These are phyloP conservation scores for Piromyces sp. DNA, from an alignment of 192 early-diverging fungal genomes.

Conservation along the genomic window DNA sequence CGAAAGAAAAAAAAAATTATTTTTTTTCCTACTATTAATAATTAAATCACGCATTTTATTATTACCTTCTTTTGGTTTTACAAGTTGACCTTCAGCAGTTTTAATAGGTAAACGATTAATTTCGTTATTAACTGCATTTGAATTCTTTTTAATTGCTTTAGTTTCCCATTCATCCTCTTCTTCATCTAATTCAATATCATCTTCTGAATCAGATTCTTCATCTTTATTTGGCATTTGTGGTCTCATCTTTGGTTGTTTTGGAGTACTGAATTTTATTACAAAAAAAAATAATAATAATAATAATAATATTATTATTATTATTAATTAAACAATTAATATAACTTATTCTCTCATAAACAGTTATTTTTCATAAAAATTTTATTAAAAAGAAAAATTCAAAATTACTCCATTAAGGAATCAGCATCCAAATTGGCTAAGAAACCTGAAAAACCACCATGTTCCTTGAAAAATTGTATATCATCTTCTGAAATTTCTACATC, in stretches of 20 bases:
- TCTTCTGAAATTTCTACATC: constrained; percentile 50
- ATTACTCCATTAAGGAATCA: constrained; percentile 39
- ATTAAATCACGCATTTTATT: too few species aligned
- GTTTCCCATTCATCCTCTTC: constrained; percentile 6
- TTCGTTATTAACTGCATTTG: constrained; percentile 12
- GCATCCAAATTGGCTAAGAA: constrained; percentile 51
- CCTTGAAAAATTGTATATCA: constrained; percentile 53
- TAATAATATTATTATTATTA: background rate
- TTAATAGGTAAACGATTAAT: constrained; percentile 50
- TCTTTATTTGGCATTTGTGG: background rate
- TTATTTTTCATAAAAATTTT: too few species aligned
- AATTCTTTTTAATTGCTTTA: constrained; percentile 2
- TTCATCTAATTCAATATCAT: constrained; percentile 3
- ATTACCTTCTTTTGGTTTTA: constrained; percentile 18
- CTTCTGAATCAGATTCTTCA: background rate
- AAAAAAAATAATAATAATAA: background rate
- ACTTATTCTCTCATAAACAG: too few species aligned
- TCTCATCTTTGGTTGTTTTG: background rate
- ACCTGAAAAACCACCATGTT: constrained; percentile 34
- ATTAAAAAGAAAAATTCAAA: too few species aligned
- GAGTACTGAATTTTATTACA: background rate
- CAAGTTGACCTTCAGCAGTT: constrained; percentile 36
- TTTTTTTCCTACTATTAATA: too few species aligned
- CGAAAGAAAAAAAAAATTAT: too few species aligned
- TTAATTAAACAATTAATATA: too few species aligned